Conservation (phyloP, 169 alveolate species). For the Cryptosporidium canis region DNA sequence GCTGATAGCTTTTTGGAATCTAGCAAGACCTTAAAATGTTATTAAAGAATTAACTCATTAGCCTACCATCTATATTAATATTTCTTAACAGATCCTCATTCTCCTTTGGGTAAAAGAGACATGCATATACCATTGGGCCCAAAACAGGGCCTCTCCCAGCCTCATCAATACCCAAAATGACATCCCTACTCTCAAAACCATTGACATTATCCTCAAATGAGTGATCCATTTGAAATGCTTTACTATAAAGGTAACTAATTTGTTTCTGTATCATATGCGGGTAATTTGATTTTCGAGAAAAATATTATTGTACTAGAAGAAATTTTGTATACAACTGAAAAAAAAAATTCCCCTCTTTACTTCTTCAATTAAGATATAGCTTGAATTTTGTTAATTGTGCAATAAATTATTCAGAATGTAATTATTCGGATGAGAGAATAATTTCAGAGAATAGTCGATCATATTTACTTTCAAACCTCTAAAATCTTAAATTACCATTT, state of each 20-base stretch:
- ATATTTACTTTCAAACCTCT: too few species aligned
- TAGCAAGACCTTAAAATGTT: not conserved
- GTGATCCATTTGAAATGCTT: not conserved
- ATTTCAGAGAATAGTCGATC: too few species aligned
- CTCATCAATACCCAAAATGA: slow-evolving; percentile 95
- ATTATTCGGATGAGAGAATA: too few species aligned
- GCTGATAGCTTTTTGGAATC: slow-evolving; percentile 90
- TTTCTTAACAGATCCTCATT: slow-evolving; percentile 80
- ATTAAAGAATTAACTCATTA: not conserved
- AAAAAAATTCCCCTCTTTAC: too few species aligned
- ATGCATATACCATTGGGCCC: slow-evolving; percentile 98
- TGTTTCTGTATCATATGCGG: not conserved
- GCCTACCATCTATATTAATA: slow-evolving; percentile 84
- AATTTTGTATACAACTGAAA: too few species aligned
- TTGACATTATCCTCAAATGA: slow-evolving; percentile 17
- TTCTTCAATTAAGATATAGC: too few species aligned
- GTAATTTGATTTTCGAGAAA: not conserved
- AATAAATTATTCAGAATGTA: too few species aligned
- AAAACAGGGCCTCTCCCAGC: slow-evolving; percentile 99
- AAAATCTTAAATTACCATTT: too few species aligned
- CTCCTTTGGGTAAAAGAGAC: slow-evolving; percentile 90
- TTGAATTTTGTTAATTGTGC: too few species aligned
- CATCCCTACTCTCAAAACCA: slow-evolving; percentile 57
- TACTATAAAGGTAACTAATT: not conserved
- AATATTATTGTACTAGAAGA: too few species aligned